phyloP scores from a whole-genome alignment of 345 rosid species.

The Draba incana region DNA sequence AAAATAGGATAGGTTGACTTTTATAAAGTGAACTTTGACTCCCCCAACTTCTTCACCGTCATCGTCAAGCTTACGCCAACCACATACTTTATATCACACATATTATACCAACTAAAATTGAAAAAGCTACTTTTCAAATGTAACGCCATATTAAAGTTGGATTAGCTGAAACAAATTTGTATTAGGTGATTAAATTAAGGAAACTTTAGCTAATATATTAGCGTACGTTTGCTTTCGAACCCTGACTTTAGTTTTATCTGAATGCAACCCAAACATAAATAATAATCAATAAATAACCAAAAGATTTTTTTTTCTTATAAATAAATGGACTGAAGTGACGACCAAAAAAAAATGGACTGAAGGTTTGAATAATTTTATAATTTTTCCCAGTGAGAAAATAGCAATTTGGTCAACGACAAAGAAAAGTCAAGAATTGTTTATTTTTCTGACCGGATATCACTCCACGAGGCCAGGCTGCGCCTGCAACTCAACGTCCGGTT shows the following conservation, averaged over 20 bases:
- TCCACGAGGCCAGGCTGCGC: slow-evolving; percentile 43
- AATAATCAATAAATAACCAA: not conserved
- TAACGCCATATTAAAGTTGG: slow-evolving; percentile 4
- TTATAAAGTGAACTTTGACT: slow-evolving; percentile 36
- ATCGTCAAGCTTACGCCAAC: slow-evolving; percentile 43
- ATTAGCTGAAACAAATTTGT: slow-evolving; percentile 9
- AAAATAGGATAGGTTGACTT: slow-evolving; percentile 28
- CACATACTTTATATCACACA: not conserved
- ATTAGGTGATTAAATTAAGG: not conserved
- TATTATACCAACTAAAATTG: too few relatives aligned
- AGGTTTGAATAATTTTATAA: not conserved
- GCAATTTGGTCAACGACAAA: slow-evolving; percentile 36
- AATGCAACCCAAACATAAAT: not conserved
- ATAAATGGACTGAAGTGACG: slow-evolving; percentile 4
- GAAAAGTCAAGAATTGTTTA: slow-evolving; percentile 38
- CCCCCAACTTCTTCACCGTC: slow-evolving; percentile 28
- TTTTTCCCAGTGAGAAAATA: slow-evolving; percentile 25
- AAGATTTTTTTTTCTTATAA: not conserved
- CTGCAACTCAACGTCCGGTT: slow-evolving; percentile 34
- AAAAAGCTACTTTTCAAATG: slow-evolving; percentile 14
- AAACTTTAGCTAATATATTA: not conserved
- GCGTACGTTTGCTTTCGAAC: not conserved
- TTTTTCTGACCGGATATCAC: slow-evolving; percentile 39
- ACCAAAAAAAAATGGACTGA: not conserved
- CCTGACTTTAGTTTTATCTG: not conserved